Evolutionary conservation across 768 basidiomycete genomes (phyloP), one percentile per base, ranked within the genome.

Genomic region (Termitomyces sp.): DNA sequence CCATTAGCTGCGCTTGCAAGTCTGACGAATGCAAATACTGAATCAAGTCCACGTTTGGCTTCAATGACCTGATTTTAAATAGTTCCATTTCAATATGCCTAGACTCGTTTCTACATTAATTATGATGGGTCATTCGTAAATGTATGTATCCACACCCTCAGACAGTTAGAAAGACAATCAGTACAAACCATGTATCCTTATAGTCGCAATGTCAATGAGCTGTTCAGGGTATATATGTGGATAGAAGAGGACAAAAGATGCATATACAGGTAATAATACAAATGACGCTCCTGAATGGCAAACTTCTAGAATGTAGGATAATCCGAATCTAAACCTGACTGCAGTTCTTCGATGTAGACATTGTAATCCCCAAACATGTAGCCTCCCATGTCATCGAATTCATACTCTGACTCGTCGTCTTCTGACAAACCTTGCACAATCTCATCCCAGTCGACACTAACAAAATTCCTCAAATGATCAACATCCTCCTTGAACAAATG

Each of bases 11-110:
- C 75, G 56, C 58, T 28, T 86, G 85, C 79, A 78, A 80, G 71
- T 67, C 82, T 54, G 79, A 76, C 50, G 78, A 79, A 58, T 85
- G 84, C 83, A 85, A 85, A 71, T 87, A 81, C 75, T 83, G 70
- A 78, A 61, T 26, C 17, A 41, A 38, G 10, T 3, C 5, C 11
- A 28, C 9, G 7, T 38, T 11, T 1, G 9, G 14, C 3, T 5
- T 35, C 45, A 30, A 3, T 17, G 19, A 12, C 9, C 23, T n/a
- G 42, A 15, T 1, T 23, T 44, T 14, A 23, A 44, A 44, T 6
- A 44, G 15, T 11, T 5, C 17, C 12, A 51, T 40, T 28, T 28
- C 40, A 42, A 14, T 3, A 30, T 23, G 9, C 30, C 31, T 11
- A 33, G 3, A 21, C n/a, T 31, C 19, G 19, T 35, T 31, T 12